These are phyloP conservation scores for Penicillium janthinellum DNA, from an alignment of 2,329 filamentous ascomycete genomes.

Conservation along the genomic window DNA sequence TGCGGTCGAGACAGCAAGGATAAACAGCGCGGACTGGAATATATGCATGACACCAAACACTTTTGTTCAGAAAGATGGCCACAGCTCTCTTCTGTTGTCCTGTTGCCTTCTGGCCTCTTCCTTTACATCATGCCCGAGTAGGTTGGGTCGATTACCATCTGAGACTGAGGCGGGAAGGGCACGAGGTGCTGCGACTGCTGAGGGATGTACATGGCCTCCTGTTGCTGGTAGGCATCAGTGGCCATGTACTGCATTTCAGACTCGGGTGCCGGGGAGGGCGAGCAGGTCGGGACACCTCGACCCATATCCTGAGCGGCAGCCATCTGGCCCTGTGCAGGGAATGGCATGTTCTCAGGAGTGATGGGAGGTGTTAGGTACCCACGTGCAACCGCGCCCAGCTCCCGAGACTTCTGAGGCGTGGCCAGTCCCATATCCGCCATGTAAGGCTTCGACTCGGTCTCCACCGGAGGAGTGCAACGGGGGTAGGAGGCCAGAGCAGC, in stretches of 20 bases:
- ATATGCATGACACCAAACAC: conserved; percentile 26
- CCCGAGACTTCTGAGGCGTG: conserved; percentile 45
- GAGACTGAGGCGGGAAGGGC: conserved; percentile 35
- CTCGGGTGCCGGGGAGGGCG: conserved; percentile 42
- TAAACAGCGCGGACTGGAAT: conserved; percentile 19
- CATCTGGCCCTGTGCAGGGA: conserved; percentile 35
- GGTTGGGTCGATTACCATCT: conserved; percentile 38
- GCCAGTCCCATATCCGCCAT: conserved; percentile 45
- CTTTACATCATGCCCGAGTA: conserved; percentile 31
- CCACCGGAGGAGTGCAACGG: conserved; percentile 45
- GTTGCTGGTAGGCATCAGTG: conserved; percentile 38
- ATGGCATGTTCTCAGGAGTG: conserved; percentile 49
- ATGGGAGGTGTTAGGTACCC: conserved; percentile 53
- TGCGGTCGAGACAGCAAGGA: conserved; percentile 14
- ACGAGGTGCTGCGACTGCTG: conserved; percentile 35
- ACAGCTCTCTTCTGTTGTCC: conserved; percentile 17
- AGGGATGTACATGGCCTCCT: conserved; percentile 36
- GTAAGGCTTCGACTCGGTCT: conserved; percentile 45
- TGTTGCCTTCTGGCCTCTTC: background rate
- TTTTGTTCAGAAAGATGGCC: conserved; percentile 14
- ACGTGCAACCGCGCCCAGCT: conserved; percentile 39
- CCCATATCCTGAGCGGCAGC: conserved; percentile 35
- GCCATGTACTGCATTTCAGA: conserved; percentile 40
- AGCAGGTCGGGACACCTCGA: conserved; percentile 35
- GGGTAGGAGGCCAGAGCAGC: conserved; percentile 55